Evolutionary conservation across 2,329 filamentous ascomycete species (phyloP).

Genomic region (Clarireedia hainanense): DNA sequence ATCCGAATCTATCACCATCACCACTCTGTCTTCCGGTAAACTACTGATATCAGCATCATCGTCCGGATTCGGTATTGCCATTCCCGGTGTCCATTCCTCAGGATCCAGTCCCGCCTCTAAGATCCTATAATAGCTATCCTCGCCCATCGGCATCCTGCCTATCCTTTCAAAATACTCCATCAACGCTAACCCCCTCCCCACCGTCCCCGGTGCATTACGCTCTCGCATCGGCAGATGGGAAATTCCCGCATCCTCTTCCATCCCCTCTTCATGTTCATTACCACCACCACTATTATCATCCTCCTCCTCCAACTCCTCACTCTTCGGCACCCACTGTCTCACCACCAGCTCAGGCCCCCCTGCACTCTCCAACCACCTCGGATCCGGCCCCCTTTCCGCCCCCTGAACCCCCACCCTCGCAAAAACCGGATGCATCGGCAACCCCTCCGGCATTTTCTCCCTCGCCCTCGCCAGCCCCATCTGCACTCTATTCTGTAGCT

Average conservation of each 20-base stretch:
- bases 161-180: constrained; percentile 3
- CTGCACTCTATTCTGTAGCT: too few species aligned
- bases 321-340: too few species aligned
- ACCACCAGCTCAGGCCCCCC: too few species aligned
- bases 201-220: not conserved
- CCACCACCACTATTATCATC: not conserved
- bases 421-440: too few species aligned
- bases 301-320: too few species aligned
- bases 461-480: too few species aligned
- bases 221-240: not conserved
- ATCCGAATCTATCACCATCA: not conserved
- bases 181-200: not conserved
- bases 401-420: too few species aligned
- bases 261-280: not conserved
- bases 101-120: constrained; percentile 6
- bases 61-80: not conserved
- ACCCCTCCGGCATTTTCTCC: too few species aligned
- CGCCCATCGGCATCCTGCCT: constrained; percentile 5
- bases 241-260: not conserved
- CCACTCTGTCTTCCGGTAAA: not conserved
- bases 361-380: too few species aligned
- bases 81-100: not conserved
- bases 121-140: constrained; percentile 2
- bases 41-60: not conserved
- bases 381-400: too few species aligned